Evolutionary conservation across 2,329 filamentous ascomycete genomes (phyloP).

Genomic region (Beauveria pseudobassiana): DNA sequence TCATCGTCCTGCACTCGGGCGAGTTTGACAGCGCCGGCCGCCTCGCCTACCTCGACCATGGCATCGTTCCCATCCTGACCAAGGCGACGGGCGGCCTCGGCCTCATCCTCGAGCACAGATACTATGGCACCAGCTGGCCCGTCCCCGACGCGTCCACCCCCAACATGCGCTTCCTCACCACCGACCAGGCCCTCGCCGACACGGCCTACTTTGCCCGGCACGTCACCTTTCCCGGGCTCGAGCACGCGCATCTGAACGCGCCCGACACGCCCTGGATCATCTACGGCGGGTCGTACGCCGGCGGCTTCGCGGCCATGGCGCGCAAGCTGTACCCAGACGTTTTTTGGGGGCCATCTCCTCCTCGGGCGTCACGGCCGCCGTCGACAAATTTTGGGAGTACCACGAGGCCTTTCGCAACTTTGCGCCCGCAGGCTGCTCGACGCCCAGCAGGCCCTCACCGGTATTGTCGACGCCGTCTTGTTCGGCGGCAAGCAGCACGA

Average conservation of each 20-base stretch:
- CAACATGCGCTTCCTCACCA: conserved; percentile 73
- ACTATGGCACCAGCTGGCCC: conserved; percentile 74
- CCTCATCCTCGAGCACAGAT: conserved; percentile 79
- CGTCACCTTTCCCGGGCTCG: conserved; percentile 62
- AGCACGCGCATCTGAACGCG: conserved; percentile 59
- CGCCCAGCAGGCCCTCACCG: conserved; percentile 50
- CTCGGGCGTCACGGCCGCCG: conserved; percentile 70
- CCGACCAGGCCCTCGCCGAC: conserved; percentile 76
- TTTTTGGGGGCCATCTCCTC: conserved; percentile 76
- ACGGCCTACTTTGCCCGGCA: conserved; percentile 73
- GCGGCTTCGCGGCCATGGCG: conserved; percentile 69
- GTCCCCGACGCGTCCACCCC: conserved; percentile 56
- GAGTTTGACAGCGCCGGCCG: conserved; percentile 59
- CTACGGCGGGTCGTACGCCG: conserved; percentile 81
- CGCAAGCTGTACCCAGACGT: conserved; percentile 70
- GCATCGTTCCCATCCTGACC: conserved; percentile 64
- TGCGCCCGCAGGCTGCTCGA: conserved; percentile 53
- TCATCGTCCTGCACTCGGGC: conserved; percentile 68
- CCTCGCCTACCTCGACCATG: conserved; percentile 67
- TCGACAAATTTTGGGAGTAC: conserved; percentile 68
- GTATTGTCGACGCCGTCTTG: conserved; percentile 45
- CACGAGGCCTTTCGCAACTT: conserved; percentile 43
- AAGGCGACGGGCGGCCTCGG: conserved; percentile 66
- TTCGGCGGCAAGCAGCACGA: conserved; percentile 27
- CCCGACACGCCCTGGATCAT: conserved; percentile 62